Base-by-base conservation (phyloP, 2,329 filamentous ascomycete species). In the Pyrenochaeta sp. region DNA sequence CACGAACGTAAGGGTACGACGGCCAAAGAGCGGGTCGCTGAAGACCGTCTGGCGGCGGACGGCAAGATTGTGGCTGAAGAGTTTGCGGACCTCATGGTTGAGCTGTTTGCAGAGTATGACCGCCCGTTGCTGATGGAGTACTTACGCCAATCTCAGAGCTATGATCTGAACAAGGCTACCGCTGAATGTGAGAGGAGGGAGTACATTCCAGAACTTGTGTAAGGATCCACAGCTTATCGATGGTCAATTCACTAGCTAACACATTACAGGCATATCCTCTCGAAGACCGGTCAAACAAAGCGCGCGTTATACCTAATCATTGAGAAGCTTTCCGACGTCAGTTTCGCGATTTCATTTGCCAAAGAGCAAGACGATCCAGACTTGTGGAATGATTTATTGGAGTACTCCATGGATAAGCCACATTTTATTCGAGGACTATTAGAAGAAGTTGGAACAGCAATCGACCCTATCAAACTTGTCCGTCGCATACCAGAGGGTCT, bases 351-450 rank as follows among this genome's bases (percentile, higher is more conserved):
- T 66, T 86, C 90, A 1, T 99, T 99, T 71, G 93, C 93, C 52
- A 97, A 97, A 76, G 90, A 93, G 61, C 93, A 98, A 73, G 89
- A 95, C 62, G 93, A 97, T 69, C 88, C 90, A 0, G 93, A 97
- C 67, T 84, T 99, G 0, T 99, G 95, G 95, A 91, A 97, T 64
- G 93, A 98, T 71, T 84, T 99, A 7, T 86, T 99, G 5, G 88
- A 94, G 67, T 98, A 98, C 77, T 94, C 91, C 59, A 98, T 99
- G 95, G 93, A 97, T 79, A 97, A 97, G 73, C 95, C 95, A 0
- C 88, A 88, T 40, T 99, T 99, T 79, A 98, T 99, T 66, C 90
- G 92, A 12, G 93, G 91, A 0, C 82, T 99, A 3, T 86, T 99
- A 0, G 92, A 97, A 71, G 92, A 98, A 79, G 94, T 97, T 1